Conservation (phyloP, 495 filamentous ascomycete species). For the Coniosporium apollinis region DNA sequence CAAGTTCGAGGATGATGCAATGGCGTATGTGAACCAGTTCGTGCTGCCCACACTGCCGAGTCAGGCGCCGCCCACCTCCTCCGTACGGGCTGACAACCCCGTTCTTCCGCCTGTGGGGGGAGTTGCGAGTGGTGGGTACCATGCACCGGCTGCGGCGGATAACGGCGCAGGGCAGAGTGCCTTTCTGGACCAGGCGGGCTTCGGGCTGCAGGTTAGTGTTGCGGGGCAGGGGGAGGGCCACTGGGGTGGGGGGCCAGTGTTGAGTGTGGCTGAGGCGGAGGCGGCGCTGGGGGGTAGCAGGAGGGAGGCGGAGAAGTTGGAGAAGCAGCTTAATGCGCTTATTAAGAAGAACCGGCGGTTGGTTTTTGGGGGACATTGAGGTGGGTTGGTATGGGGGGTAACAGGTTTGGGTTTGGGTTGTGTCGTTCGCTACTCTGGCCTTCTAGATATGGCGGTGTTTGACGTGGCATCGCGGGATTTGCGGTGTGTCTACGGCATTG, state of each 20-base stretch:
- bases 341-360: constrained; percentile 44
- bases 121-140: neutral
- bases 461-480: too few species aligned
- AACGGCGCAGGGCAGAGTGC: neutral
- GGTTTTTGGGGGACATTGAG: too few species aligned
- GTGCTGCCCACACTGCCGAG: constrained; percentile 1
- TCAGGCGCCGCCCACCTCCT: neutral
- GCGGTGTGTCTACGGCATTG: too few species aligned
- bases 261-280: constrained; percentile 46
- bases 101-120: neutral
- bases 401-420: too few species aligned
- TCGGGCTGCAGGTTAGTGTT: neutral
- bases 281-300: constrained; percentile 34
- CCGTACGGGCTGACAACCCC: neutral
- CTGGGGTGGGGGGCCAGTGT: constrained; percentile 22
- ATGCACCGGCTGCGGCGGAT: neutral
- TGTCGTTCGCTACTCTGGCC: too few species aligned
- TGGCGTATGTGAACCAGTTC: constrained; percentile 5
- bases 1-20: neutral
- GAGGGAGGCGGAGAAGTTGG: constrained; percentile 51
- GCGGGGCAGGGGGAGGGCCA: neutral
- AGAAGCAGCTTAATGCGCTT: constrained; percentile 45
- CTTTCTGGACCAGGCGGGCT: too few species aligned
- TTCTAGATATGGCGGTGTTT: too few species aligned
- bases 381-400: too few species aligned